Conservation (phyloP, 371 early-diverging fungal genomes). For the Mucor sp. region DNA sequence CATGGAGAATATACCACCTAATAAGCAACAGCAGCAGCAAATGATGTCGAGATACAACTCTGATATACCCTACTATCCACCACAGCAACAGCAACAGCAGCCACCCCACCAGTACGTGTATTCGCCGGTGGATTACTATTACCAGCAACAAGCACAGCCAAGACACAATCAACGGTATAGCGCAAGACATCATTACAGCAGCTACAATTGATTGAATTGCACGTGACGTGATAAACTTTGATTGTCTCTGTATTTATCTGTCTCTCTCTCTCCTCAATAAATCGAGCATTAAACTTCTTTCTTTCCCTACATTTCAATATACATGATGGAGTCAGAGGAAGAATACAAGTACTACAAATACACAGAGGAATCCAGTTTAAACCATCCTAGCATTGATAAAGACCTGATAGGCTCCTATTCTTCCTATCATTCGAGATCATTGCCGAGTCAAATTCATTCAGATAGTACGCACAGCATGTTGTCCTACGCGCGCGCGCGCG, state of each 20-base stretch:
- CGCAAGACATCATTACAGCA: not conserved
- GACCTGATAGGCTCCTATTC: conserved; percentile 3
- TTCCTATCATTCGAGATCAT: not conserved
- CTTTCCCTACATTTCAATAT: not conserved
- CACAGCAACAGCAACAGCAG: not conserved
- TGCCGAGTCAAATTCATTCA: not conserved
- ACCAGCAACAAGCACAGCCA: not conserved
- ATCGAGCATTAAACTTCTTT: not conserved
- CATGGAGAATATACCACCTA: not conserved
- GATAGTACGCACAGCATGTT: not conserved
- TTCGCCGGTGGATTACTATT: not conserved
- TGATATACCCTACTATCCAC: not conserved
- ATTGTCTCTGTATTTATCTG: not conserved
- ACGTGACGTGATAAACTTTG: not conserved
- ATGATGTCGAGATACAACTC: not conserved
- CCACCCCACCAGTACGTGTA: not conserved
- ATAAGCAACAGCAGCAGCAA: not conserved
- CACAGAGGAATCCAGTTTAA: conserved; percentile 5
- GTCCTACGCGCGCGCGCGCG: not conserved
- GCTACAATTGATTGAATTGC: not conserved
- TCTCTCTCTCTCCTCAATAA: not conserved
- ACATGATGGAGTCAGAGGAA: not conserved
- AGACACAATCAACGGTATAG: not conserved
- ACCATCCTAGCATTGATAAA: conserved; percentile 17
- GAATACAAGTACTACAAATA: conserved; percentile 9